phyloP scores from a whole-genome alignment of 2,329 filamentous ascomycete species.

The Colletotrichum musae region DNA sequence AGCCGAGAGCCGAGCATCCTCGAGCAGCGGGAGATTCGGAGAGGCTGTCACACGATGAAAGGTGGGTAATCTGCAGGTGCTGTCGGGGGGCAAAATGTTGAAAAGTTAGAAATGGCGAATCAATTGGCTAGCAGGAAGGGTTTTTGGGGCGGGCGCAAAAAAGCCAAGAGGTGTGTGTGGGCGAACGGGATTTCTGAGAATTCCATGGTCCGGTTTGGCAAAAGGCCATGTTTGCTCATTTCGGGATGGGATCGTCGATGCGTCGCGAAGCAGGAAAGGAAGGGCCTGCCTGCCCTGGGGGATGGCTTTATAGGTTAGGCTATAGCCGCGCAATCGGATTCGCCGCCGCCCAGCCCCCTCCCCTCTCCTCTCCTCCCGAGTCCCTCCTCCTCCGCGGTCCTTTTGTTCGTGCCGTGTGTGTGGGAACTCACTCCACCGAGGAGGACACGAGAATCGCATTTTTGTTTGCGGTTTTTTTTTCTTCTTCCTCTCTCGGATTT shows the following conservation, averaged over 20 bases:
- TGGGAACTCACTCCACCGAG: too few species aligned
- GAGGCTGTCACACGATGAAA: conserved; percentile 4
- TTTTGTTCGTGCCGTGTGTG: too few species aligned
- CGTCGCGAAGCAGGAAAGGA: not conserved
- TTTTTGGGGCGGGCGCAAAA: not conserved
- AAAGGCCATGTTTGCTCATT: conserved; percentile 34
- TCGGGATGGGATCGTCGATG: conserved; percentile 26
- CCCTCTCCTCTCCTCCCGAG: too few species aligned
- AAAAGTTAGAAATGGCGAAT: not conserved
- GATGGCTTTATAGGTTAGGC: too few species aligned
- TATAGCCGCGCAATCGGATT: conserved; percentile 31
- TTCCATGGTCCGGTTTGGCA: conserved; percentile 23
- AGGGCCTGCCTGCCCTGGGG: not conserved
- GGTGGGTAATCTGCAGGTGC: conserved; percentile 25
- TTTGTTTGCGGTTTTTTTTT: too few species aligned
- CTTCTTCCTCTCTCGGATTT: too few species aligned
- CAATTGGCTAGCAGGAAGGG: not conserved
- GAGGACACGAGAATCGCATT: too few species aligned
- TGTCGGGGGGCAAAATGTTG: not conserved
- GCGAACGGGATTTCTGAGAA: conserved; percentile 34
- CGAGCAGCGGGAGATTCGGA: conserved; percentile 4
- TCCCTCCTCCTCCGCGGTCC: too few species aligned
- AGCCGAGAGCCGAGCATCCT: too few species aligned
- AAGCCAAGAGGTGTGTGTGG: not conserved
- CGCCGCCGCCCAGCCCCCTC: conserved; percentile 2